Evolutionary conservation across 1,139 yeast genomes (phyloP).

Genomic region (Yamadazyma jaroonii): DNA sequence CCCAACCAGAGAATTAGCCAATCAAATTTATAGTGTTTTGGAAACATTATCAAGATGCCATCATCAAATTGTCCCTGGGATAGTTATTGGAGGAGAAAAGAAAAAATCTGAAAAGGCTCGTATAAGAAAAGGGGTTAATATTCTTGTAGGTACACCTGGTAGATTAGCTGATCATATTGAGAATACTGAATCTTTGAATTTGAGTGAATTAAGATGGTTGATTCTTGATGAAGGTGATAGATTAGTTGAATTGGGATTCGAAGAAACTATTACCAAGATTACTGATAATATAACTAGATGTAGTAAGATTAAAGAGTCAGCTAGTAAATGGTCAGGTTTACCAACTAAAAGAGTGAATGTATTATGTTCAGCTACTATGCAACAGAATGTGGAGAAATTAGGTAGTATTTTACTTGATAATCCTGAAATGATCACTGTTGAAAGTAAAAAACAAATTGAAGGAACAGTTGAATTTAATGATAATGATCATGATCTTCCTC

Average conservation of each 20-base stretch:
- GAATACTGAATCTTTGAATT: constrained; percentile 68
- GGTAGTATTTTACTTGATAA: constrained; percentile 73
- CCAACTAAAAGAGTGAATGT: constrained; percentile 74
- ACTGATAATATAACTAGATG: constrained; percentile 52
- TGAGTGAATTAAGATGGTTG: constrained; percentile 75
- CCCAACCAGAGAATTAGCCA: constrained; percentile 92
- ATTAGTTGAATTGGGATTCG: constrained; percentile 91
- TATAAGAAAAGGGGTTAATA: constrained; percentile 83
- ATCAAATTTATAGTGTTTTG: constrained; percentile 83
- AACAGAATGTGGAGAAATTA: constrained; percentile 71
- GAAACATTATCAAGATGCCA: constrained; percentile 70
- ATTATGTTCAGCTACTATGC: constrained; percentile 92
- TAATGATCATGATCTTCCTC: constrained; percentile 20
- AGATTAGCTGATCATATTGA: constrained; percentile 89
- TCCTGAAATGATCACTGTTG: constrained; percentile 63
- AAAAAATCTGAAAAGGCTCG: constrained; percentile 91
- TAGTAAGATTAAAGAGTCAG: constrained; percentile 39
- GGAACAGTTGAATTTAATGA: constrained; percentile 43
- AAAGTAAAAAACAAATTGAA: constrained; percentile 15
- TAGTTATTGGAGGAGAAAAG: constrained; percentile 93
- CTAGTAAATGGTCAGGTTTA: constrained; percentile 46
- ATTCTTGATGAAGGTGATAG: constrained; percentile 95
- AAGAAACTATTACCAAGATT: constrained; percentile 83
- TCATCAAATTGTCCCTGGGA: constrained; percentile 85
- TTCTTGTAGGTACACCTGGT: constrained; percentile 91